Evolutionary conservation across 352 stramenopile species (phyloP).

Genomic region (Phytophthora constricta): DNA sequence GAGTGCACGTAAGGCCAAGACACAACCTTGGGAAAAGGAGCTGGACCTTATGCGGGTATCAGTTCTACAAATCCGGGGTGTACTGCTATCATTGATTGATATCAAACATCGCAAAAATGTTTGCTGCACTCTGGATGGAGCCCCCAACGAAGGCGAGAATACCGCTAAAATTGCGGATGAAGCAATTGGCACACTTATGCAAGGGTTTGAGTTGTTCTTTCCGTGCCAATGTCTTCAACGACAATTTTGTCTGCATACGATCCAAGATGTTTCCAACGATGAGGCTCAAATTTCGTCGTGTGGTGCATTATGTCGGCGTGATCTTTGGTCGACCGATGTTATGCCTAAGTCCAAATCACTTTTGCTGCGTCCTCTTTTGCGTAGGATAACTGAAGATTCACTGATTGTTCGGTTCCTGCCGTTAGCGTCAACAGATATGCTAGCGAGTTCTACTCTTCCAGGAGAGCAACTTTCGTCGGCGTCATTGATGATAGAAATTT

Average conservation of each 20-base stretch:
- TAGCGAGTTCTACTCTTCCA: neutral
- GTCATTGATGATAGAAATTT: slow-evolving; percentile 29
- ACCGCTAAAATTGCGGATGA: slow-evolving; percentile 40
- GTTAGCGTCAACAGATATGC: slow-evolving; percentile 1
- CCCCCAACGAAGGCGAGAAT: slow-evolving; percentile 27
- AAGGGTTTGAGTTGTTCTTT: slow-evolving; percentile 91
- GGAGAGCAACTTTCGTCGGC: neutral
- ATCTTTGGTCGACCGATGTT: slow-evolving; percentile 28
- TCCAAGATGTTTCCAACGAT: slow-evolving; percentile 23
- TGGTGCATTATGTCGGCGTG: slow-evolving; percentile 24
- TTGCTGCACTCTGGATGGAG: slow-evolving; percentile 26
- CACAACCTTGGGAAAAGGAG: slow-evolving; percentile 22
- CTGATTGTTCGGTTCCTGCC: slow-evolving; percentile 39
- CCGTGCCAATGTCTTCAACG: slow-evolving; percentile 73
- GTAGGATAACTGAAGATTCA: slow-evolving; percentile 70
- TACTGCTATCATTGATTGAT: slow-evolving; percentile 43
- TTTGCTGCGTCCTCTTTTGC: slow-evolving; percentile 66
- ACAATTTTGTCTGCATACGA: slow-evolving; percentile 58
- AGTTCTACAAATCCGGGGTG: slow-evolving; percentile 42
- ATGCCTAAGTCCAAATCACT: slow-evolving; percentile 40
- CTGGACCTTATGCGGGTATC: slow-evolving; percentile 21
- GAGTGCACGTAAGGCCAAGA: neutral
- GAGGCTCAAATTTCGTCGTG: slow-evolving; percentile 14
- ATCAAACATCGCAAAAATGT: slow-evolving; percentile 34
- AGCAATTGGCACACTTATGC: slow-evolving; percentile 68